phyloP scores from a whole-genome alignment of 1,139 yeast genomes.

The Pichia sp. region DNA sequence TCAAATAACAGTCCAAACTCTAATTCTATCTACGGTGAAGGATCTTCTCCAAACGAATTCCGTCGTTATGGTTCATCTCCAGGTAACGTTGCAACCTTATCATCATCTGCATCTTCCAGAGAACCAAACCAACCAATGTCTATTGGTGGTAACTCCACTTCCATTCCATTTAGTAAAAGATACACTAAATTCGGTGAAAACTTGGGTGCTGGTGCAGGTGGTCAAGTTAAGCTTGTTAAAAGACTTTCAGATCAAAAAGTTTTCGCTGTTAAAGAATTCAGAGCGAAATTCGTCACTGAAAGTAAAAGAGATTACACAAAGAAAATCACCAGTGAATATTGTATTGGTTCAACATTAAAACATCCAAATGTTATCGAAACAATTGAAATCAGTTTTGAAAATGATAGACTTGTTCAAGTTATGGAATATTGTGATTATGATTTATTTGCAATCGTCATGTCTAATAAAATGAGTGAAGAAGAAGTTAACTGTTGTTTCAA shows the following conservation, averaged over 20 bases:
- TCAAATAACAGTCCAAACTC: conserved; percentile 9
- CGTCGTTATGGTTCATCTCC: conserved; percentile 18
- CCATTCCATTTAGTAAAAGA: conserved; percentile 54
- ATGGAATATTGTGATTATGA: conserved; percentile 99
- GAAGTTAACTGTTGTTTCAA: conserved; percentile 90
- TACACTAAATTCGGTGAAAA: conserved; percentile 90
- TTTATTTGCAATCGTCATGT: conserved; percentile 97
- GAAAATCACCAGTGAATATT: conserved; percentile 95
- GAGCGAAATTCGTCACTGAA: conserved; percentile 84
- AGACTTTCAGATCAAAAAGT: conserved; percentile 80
- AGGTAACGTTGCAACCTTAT: conserved; percentile 13
- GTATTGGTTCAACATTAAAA: conserved; percentile 93
- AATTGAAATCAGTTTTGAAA: conserved; percentile 85
- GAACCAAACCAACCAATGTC: conserved; percentile 15
- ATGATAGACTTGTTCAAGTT: conserved; percentile 84
- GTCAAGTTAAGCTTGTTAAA: conserved; percentile 83
- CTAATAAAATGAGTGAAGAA: conserved; percentile 81
- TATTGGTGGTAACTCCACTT: conserved; percentile 55
- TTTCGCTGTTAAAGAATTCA: conserved; percentile 95
- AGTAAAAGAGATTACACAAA: conserved; percentile 87
- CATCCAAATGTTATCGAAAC: conserved; percentile 96
- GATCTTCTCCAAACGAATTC: conserved; percentile 18
- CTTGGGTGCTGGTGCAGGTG: conserved; percentile 98
- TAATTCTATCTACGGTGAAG: conserved; percentile 13
- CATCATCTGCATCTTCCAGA: conserved; percentile 21